Conservation (phyloP, 768 basidiomycete genomes). For the Pleurotus cornucopiae region DNA sequence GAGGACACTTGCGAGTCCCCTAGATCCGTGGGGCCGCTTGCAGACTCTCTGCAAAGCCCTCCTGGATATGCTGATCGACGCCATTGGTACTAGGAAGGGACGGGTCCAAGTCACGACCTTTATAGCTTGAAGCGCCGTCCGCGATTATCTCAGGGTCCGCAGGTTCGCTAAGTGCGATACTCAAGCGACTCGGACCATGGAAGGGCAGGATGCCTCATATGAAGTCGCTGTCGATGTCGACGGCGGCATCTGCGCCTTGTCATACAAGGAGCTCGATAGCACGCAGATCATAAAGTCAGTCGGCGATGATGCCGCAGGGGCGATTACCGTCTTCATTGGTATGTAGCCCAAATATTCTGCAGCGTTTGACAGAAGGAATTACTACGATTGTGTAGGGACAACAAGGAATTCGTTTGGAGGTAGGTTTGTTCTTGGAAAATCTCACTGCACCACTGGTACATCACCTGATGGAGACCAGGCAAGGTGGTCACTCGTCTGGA, state of each 20-base stretch:
- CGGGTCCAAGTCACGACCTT: no score
- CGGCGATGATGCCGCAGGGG: constrained; percentile 62
- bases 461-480: constrained; percentile 33
- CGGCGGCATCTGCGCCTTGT: constrained; percentile 53
- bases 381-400: constrained; percentile 36
- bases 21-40: not conserved
- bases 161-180: not conserved
- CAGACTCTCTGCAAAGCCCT: not conserved
- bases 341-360: not conserved
- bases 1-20: not conserved
- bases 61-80: not conserved
- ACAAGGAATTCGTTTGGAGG: constrained; percentile 86
- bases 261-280: constrained; percentile 54
- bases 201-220: constrained; percentile 30
- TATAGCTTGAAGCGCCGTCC: no score
- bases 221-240: constrained; percentile 36
- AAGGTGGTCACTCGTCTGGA: constrained; percentile 69
- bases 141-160: not conserved
- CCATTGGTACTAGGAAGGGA: not conserved
- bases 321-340: constrained; percentile 75
- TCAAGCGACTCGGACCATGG: not conserved
- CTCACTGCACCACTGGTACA: not conserved
- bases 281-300: constrained; percentile 59
- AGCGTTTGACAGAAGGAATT: not conserved
- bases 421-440: constrained; percentile 18